A percentile compares a stretch with the other conserved stretches of the same genome.
Conservation (phyloP, 148 eudicot genomes). For the Arctostaphylos glauca region DNA sequence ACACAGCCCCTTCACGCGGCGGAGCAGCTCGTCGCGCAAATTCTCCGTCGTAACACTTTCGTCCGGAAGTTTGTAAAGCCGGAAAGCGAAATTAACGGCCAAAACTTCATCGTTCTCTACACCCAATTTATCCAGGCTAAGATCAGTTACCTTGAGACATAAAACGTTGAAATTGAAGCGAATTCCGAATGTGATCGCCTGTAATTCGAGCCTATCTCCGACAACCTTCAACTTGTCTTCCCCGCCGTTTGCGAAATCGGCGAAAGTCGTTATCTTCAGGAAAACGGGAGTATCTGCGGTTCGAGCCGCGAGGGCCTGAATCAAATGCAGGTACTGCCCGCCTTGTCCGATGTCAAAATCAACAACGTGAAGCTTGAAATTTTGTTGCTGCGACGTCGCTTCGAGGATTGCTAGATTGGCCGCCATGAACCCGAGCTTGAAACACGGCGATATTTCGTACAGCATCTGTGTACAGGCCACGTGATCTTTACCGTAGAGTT, state of each 20-base stretch:
- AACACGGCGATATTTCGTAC: conserved; percentile 69
- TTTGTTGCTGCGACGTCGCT: conserved; percentile 38
- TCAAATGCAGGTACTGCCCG: conserved; percentile 55
- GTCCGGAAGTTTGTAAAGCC: conserved; percentile 62
- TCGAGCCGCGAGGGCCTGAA: conserved; percentile 51
- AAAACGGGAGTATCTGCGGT: background rate
- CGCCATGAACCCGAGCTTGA: conserved; percentile 60
- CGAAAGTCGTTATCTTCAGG: conserved; percentile 58
- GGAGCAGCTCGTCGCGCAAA: conserved; percentile 63
- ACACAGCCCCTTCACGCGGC: conserved; percentile 62
- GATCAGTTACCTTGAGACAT: conserved; percentile 30
- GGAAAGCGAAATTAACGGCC: conserved; percentile 71
- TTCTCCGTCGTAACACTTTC: conserved; percentile 94
- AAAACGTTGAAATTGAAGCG: conserved; percentile 32
- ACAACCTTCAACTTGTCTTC: conserved; percentile 36
- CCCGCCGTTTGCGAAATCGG: conserved; percentile 29
- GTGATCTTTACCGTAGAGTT: conserved; percentile 48
- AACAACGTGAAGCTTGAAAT: conserved; percentile 44
- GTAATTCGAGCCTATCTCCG: conserved; percentile 32
- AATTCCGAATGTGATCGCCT: conserved; percentile 44
- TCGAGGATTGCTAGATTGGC: conserved; percentile 70
- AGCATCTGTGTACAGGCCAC: conserved; percentile 35
- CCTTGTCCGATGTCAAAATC: conserved; percentile 80
- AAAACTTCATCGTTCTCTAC: conserved; percentile 49
- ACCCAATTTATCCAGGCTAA: conserved; percentile 47